Percentiles rank a stretch among this genome's conserved stretches.
Evolutionary conservation across 2,329 filamentous ascomycete genomes (phyloP).

Genomic region (Alternaria arborescens): DNA sequence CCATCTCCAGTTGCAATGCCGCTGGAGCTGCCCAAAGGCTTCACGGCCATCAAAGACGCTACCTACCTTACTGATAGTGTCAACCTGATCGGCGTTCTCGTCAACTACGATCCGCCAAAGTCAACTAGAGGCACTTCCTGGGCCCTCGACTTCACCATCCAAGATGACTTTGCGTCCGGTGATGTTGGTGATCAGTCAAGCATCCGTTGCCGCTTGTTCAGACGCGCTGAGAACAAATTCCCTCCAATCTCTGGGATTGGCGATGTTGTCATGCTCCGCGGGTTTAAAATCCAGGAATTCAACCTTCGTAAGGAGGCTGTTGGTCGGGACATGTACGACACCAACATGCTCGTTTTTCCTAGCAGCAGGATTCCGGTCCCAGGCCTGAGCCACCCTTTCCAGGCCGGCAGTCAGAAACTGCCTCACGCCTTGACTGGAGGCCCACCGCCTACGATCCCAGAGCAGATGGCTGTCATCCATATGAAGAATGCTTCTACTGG

Average conservation of each 20-base stretch:
- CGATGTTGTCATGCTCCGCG: constrained; percentile 71
- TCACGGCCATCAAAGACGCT: constrained; percentile 56
- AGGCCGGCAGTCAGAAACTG: constrained; percentile 27
- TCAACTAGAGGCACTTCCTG: constrained; percentile 63
- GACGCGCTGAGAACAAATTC: constrained; percentile 34
- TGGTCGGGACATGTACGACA: neutral
- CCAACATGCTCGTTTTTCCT: constrained; percentile 29
- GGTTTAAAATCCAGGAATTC: constrained; percentile 32
- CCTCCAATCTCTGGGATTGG: constrained; percentile 59
- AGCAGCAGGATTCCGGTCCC: constrained; percentile 28
- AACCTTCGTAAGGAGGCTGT: constrained; percentile 26
- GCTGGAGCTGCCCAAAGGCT: constrained; percentile 46
- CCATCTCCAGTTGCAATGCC: constrained; percentile 15
- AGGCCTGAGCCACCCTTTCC: constrained; percentile 28
- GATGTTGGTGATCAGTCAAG: constrained; percentile 23
- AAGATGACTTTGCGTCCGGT: constrained; percentile 46
- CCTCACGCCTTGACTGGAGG: constrained; percentile 9
- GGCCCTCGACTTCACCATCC: constrained; percentile 49
- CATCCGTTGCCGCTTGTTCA: constrained; percentile 40
- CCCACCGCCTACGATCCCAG: constrained; percentile 18
- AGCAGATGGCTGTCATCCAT: constrained; percentile 37
- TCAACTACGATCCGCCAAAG: constrained; percentile 66
- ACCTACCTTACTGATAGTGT: constrained; percentile 46
- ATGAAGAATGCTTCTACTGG: constrained; percentile 34
- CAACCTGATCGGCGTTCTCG: constrained; percentile 75